These are phyloP conservation scores for Didymella pinodella DNA, from an alignment of 2,329 filamentous ascomycete species.

Conservation along the genomic window DNA sequence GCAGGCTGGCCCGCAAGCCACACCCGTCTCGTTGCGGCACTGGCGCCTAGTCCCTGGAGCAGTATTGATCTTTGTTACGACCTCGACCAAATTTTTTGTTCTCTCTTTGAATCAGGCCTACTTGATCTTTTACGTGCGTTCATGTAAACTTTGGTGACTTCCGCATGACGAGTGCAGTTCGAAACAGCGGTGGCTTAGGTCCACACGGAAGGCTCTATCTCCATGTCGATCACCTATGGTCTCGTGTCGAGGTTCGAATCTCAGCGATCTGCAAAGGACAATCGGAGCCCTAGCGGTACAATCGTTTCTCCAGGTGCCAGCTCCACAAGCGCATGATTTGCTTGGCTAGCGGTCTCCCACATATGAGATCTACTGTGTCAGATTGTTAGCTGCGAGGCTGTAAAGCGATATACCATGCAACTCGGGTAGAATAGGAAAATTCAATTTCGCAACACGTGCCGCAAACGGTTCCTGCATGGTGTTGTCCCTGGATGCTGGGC, in stretches of 20 bases:
- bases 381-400: conserved; percentile 4
- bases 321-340: conserved; percentile 8
- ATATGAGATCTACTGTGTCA: background rate
- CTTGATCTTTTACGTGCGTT: background rate
- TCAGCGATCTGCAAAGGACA: background rate
- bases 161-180: background rate
- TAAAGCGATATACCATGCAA: conserved; percentile 12
- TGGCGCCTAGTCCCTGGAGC: background rate
- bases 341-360: background rate
- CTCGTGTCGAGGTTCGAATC: conserved; percentile 15
- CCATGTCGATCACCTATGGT: conserved; percentile 12
- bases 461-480: conserved; percentile 16
- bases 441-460: background rate
- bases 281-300: conserved; percentile 2
- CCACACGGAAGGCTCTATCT: background rate
- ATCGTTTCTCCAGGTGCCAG: background rate
- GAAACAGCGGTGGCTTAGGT: conserved; percentile 8
- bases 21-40: conserved; percentile 7
- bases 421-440: conserved; percentile 1
- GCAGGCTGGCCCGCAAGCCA: conserved; percentile 19
- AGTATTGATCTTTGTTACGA: background rate
- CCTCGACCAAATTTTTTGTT: background rate
- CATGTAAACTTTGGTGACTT: background rate
- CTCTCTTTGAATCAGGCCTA: background rate
- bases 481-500: conserved; percentile 4